Conservation (phyloP, 345 rosid species). For the Rhodamnia rubescens region DNA sequence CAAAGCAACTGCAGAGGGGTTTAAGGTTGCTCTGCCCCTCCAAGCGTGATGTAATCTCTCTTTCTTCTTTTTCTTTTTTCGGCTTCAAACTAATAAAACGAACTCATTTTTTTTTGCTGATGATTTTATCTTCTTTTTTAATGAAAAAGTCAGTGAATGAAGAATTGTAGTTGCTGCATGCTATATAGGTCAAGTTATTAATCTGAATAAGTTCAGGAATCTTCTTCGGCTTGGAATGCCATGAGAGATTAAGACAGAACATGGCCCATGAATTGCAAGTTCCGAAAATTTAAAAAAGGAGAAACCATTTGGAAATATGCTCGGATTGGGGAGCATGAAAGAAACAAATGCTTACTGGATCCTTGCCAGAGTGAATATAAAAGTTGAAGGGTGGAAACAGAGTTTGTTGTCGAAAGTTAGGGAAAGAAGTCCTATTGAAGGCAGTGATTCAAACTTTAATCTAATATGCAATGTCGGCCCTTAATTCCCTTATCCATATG, state of each 20-base stretch:
- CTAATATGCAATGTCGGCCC: not conserved
- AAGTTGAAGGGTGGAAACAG: accelerated
- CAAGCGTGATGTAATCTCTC: not conserved
- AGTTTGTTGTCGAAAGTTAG: not conserved
- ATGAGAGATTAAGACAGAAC: not conserved
- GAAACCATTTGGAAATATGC: not conserved
- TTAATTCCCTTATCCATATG: not conserved
- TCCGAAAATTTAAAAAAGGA: not conserved
- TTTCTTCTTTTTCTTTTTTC: not conserved
- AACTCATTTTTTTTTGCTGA: not conserved
- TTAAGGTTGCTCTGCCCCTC: not conserved
- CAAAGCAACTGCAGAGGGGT: not conserved
- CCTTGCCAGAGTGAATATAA: not conserved
- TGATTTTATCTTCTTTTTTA: not conserved
- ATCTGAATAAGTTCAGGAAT: not conserved
- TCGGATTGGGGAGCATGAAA: not conserved
- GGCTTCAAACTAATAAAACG: not conserved
- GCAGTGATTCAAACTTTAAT: not conserved
- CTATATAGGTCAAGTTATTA: not conserved
- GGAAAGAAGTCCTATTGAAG: not conserved
- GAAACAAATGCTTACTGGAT: not conserved
- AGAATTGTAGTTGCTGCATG: not conserved
- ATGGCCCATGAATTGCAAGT: not conserved
- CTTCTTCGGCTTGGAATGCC: not conserved
- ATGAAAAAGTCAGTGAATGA: not conserved